A percentile compares a stretch with the other conserved stretches of the same genome.
phyloP scores from a whole-genome alignment of 1,284 basidiomycete species.

The Cryptococcus amylolentus region DNA sequence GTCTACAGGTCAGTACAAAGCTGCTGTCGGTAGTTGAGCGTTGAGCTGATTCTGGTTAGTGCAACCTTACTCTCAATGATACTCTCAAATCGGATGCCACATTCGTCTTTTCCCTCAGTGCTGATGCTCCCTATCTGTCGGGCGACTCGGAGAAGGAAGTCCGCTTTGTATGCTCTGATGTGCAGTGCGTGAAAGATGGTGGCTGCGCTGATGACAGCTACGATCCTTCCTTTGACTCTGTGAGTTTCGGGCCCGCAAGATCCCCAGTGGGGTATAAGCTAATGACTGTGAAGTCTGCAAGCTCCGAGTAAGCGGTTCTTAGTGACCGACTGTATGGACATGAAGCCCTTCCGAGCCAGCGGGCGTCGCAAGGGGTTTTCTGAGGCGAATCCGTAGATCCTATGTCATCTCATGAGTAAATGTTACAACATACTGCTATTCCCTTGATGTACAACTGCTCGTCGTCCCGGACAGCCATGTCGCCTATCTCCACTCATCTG shows the following conservation, averaged over 20 bases:
- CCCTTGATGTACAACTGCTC: neutral
- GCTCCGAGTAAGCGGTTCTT: neutral
- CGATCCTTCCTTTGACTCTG: neutral
- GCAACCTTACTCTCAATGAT: neutral
- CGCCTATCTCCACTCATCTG: slow-evolving; percentile 8
- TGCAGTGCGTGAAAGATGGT: neutral
- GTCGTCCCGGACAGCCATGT: no score
- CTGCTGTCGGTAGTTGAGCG: no score
- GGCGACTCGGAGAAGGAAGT: neutral
- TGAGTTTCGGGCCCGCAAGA: no score
- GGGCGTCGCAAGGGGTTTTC: neutral
- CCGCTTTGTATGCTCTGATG: neutral
- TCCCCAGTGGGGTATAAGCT: no score
- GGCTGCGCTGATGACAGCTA: neutral
- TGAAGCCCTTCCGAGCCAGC: no score
- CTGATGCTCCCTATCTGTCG: neutral
- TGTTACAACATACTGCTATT: neutral
- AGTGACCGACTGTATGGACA: neutral
- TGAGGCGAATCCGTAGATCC: neutral
- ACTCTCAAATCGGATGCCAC: neutral
- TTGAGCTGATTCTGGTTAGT: neutral
- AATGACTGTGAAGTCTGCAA: neutral
- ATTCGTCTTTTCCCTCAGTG: neutral
- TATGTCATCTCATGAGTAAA: neutral
- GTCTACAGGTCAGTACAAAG: neutral